Percentiles rank a stretch among this genome's conserved stretches.
Conservation (phyloP, 192 early-diverging fungal species). For the Backusella australiensis region DNA sequence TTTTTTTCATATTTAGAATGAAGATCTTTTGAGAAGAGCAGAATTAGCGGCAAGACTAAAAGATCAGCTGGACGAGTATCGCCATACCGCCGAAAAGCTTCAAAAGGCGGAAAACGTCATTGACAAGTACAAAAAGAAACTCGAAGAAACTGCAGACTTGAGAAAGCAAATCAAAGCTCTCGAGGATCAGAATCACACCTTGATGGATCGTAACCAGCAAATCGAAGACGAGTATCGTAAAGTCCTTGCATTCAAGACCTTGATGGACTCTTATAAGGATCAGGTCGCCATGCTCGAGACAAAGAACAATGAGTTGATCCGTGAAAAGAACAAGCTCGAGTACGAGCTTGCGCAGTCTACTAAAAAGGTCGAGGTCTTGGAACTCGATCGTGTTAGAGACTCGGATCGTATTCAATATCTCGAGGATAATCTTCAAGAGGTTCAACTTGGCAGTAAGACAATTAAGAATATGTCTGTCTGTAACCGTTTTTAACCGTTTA, state of each 20-base stretch:
- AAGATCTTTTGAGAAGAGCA: slow-evolving; percentile 57
- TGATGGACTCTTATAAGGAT: slow-evolving; percentile 89
- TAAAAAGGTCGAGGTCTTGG: slow-evolving; percentile 61
- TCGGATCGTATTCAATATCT: slow-evolving; percentile 73
- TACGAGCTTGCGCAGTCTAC: slow-evolving; percentile 64
- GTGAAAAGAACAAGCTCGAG: slow-evolving; percentile 70
- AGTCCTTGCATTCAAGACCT: slow-evolving; percentile 67
- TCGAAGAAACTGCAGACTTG: slow-evolving; percentile 85
- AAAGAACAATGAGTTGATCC: slow-evolving; percentile 61
- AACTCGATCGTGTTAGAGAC: slow-evolving; percentile 62
- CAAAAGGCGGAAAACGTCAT: slow-evolving; percentile 92
- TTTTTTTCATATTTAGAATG: slow-evolving; percentile 25
- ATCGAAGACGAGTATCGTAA: slow-evolving; percentile 91
- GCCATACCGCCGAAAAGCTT: slow-evolving; percentile 86
- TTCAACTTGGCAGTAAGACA: slow-evolving; percentile 65
- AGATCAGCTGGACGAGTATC: slow-evolving; percentile 91
- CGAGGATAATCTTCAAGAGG: slow-evolving; percentile 79
- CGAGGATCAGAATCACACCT: slow-evolving; percentile 73
- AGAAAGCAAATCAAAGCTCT: slow-evolving; percentile 74
- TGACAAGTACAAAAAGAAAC: slow-evolving; percentile 95
- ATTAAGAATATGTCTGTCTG: no score
- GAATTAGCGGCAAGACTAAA: slow-evolving; percentile 73
- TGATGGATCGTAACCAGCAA: slow-evolving; percentile 67
- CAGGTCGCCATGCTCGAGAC: slow-evolving; percentile 75
- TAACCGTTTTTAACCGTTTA: not conserved